These are phyloP conservation scores for Talinum fruticosum DNA, from an alignment of 148 eudicot species.

Conservation along the genomic window DNA sequence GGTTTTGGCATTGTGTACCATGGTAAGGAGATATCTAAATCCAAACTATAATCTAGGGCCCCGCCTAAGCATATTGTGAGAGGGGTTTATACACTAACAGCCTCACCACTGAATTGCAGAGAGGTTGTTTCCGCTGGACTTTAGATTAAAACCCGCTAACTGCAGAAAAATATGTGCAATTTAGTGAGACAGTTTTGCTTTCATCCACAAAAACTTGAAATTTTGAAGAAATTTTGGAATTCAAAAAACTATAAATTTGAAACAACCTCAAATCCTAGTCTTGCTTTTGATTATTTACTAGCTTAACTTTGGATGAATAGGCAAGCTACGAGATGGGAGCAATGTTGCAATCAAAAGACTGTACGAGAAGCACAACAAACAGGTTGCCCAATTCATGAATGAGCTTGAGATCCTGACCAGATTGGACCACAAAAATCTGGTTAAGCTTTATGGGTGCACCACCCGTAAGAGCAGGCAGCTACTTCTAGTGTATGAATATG, in stretches of 20 bases:
- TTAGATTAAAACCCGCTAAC: neutral
- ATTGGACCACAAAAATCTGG: constrained; percentile 16
- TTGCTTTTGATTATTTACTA: neutral
- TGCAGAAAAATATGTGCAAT: too few relatives aligned
- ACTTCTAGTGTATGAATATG: constrained; percentile 24
- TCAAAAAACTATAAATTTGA: neutral
- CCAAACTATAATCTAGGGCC: too few relatives aligned
- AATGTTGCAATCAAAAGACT: constrained; percentile 24
- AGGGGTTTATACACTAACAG: too few relatives aligned
- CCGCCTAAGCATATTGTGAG: too few relatives aligned
- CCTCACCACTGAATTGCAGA: neutral
- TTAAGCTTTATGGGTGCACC: constrained; percentile 26
- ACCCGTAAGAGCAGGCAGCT: constrained; percentile 14
- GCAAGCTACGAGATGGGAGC: constrained; percentile 17
- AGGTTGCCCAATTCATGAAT: constrained; percentile 22
- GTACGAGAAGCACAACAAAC: constrained; percentile 21
- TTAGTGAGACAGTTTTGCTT: neutral
- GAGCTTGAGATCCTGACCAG: constrained; percentile 23
- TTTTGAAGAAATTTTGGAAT: neutral
- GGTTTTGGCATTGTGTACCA: constrained; percentile 23
- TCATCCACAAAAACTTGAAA: neutral
- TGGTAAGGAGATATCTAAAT: neutral
- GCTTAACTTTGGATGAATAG: neutral
- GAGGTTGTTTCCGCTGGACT: neutral
- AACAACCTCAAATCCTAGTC: too few relatives aligned